A percentile compares a stretch with the other conserved stretches of the same genome.
phyloP scores from a whole-genome alignment of 139 green algal species.

The Penium margaritaceum region DNA sequence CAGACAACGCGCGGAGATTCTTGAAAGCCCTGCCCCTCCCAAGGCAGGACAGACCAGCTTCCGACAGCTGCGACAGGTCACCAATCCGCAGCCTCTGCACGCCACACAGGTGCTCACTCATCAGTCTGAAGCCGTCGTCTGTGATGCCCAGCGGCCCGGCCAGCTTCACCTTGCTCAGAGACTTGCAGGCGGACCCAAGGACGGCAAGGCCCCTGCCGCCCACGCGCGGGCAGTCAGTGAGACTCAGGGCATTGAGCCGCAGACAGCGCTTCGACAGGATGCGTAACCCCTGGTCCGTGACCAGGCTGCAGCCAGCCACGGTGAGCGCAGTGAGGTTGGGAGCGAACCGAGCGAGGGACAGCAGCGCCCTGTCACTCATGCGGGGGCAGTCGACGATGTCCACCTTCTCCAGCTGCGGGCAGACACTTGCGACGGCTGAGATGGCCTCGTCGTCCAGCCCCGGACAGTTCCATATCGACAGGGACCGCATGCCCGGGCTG shows the following conservation, averaged over 20 bases:
- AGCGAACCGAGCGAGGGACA: not conserved
- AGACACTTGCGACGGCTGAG: not conserved
- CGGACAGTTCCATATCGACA: not conserved
- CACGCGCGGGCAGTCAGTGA: not conserved
- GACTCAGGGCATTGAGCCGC: not conserved
- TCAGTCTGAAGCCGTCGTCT: not conserved
- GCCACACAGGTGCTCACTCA: not conserved
- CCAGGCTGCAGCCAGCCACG: not conserved
- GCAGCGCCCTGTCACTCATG: not conserved
- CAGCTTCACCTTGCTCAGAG: not conserved
- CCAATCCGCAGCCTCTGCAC: not conserved
- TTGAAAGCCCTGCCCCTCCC: not conserved
- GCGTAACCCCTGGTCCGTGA: not conserved
- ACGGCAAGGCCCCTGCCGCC: not conserved
- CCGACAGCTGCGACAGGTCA: not conserved
- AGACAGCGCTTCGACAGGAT: not conserved
- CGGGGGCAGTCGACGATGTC: slow-evolving; percentile 3
- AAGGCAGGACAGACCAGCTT: not conserved
- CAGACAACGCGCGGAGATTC: not conserved
- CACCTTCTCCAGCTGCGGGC: not conserved
- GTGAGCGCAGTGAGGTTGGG: not conserved
- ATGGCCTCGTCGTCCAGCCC: slow-evolving; percentile 1
- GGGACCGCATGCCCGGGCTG: not conserved
- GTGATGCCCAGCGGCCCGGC: not conserved
- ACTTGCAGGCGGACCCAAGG: not conserved